Conservation (phyloP, 108 stramenopile genomes). For the Ochromonas danica region DNA sequence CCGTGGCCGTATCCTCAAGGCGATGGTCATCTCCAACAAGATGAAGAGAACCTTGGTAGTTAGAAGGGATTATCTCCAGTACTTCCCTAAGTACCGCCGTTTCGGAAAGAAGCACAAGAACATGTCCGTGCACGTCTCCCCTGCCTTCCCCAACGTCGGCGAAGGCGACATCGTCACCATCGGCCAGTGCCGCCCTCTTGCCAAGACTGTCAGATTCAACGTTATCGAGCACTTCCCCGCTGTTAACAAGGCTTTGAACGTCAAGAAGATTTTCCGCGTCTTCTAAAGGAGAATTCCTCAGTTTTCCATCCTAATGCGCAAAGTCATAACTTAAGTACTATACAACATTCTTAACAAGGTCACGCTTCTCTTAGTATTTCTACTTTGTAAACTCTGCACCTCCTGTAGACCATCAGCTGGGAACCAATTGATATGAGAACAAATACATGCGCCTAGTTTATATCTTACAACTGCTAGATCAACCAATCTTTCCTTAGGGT, state of each 20-base stretch:
- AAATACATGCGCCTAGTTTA: no score
- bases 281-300: no score
- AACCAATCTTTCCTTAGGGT: no score
- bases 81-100: slow-evolving; percentile 96
- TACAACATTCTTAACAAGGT: no score
- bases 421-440: no score
- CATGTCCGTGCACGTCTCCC: slow-evolving; percentile 94
- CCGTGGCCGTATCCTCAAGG: slow-evolving; percentile 94
- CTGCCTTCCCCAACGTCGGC: slow-evolving; percentile 87
- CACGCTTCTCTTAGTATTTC: no score
- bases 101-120: slow-evolving; percentile 99
- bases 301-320: no score
- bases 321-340: no score
- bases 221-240: slow-evolving; percentile 59
- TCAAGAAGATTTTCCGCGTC: slow-evolving; percentile 68
- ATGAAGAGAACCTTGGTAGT: slow-evolving; percentile 99
- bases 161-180: slow-evolving; percentile 99
- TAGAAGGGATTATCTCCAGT: slow-evolving; percentile 98
- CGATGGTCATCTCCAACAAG: slow-evolving; percentile 97
- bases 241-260: slow-evolving; percentile 55
- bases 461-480: no score
- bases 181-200: slow-evolving; percentile 99
- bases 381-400: no score
- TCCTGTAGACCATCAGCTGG: no score
- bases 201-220: slow-evolving; percentile 98